A percentile compares a stretch with the other conserved stretches of the same genome.
These are phyloP conservation scores for Suhomyces panamericanus DNA, from an alignment of 1,139 yeast species.

Conservation along the genomic window DNA sequence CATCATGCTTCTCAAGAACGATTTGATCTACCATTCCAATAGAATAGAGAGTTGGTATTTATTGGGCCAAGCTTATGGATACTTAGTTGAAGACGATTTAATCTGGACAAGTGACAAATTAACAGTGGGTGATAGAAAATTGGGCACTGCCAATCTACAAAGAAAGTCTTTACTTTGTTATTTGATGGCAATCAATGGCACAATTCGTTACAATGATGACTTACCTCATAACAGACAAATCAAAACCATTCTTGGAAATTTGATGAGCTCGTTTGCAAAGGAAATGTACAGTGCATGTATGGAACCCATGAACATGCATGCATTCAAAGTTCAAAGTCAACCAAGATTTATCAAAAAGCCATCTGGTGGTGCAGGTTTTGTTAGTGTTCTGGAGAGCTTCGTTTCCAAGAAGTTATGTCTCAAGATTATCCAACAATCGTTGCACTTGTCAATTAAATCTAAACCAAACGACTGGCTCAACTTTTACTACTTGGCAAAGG, in stretches of 20 bases:
- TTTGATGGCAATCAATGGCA: conserved; percentile 67
- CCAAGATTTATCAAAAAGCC: conserved; percentile 36
- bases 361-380: conserved; percentile 24
- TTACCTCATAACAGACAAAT: conserved; percentile 7
- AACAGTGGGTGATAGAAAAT: conserved; percentile 62
- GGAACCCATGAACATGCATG: conserved; percentile 68
- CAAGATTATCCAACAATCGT: conserved; percentile 38
- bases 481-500: conserved; percentile 59
- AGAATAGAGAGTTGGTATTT: conserved; percentile 87
- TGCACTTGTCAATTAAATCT: conserved; percentile 46
- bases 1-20: conserved; percentile 62
- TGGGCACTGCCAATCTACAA: conserved; percentile 63
- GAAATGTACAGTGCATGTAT: conserved; percentile 61
- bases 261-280: conserved; percentile 60
- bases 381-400: conserved; percentile 24
- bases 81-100: conserved; percentile 81
- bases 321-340: conserved; percentile 42
- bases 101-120: conserved; percentile 89
- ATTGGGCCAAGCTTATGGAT: conserved; percentile 78
- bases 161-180: conserved; percentile 72
- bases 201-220: conserved; percentile 24
- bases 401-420: conserved; percentile 31
- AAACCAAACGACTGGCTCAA: conserved; percentile 61
- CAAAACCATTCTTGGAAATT: conserved; percentile 39
- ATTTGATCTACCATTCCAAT: conserved; percentile 62